Evolutionary conservation across 1,139 yeast species (phyloP).

Genomic region (Protomyces inundatus): DNA sequence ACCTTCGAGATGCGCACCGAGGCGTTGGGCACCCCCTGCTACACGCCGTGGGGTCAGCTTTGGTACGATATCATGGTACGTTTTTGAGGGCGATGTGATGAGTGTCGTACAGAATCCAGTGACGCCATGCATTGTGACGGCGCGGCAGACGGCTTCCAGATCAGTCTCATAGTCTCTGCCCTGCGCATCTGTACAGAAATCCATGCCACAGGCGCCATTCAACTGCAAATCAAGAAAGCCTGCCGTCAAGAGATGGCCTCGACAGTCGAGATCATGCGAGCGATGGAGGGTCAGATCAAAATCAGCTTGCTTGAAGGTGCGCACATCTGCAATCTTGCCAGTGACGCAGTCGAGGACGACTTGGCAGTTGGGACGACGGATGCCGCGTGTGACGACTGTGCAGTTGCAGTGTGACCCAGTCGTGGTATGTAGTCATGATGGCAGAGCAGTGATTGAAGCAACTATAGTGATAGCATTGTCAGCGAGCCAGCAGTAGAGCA

Average conservation of each 20-base stretch:
- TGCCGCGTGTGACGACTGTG: not conserved
- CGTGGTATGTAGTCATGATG: not conserved
- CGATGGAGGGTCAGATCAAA: not conserved
- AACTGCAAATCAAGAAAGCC: constrained; percentile 60
- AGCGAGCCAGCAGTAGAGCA: no score
- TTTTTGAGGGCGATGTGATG: constrained; percentile 52
- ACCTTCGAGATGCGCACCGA: constrained; percentile 65
- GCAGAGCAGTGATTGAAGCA: not conserved
- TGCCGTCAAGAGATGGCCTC: constrained; percentile 52
- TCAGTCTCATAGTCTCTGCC: constrained; percentile 36
- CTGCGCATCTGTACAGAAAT: constrained; percentile 47
- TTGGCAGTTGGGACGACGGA: not conserved
- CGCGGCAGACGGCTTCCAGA: constrained; percentile 33
- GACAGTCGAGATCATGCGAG: constrained; percentile 42
- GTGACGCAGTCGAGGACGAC: not conserved
- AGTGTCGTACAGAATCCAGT: constrained; percentile 59
- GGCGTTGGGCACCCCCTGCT: constrained; percentile 46
- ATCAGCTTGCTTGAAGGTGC: not conserved
- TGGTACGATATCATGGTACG: constrained; percentile 51
- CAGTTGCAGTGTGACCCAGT: not conserved
- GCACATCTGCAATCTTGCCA: not conserved
- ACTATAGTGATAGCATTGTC: no score
- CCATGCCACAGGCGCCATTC: constrained; percentile 58
- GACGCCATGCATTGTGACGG: constrained; percentile 51
- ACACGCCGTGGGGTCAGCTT: constrained; percentile 44